A percentile compares a stretch with the other conserved stretches of the same genome.
These are phyloP conservation scores for Drechmeria coniospora DNA, from an alignment of 2,329 filamentous ascomycete genomes.

Conservation along the genomic window DNA sequence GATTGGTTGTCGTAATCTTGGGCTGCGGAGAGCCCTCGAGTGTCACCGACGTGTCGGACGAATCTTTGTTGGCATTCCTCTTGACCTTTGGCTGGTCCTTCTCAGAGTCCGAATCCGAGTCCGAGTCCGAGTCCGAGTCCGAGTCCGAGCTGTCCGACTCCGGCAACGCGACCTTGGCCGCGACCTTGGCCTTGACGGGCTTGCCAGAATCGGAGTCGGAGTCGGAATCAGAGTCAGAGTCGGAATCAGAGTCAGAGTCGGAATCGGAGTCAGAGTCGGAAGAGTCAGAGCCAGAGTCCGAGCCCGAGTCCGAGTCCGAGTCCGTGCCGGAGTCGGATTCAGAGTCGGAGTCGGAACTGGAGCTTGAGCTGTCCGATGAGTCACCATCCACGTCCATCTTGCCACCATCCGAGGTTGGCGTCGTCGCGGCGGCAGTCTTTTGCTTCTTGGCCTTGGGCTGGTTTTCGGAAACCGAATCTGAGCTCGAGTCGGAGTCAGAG, in stretches of 20 bases:
- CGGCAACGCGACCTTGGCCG: slow-evolving; percentile 25
- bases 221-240: slow-evolving; percentile 18
- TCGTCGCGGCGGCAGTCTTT: slow-evolving; percentile 18
- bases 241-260: slow-evolving; percentile 12
- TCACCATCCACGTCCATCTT: slow-evolving; percentile 11
- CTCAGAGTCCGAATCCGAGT: slow-evolving; percentile 18
- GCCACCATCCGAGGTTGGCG: slow-evolving; percentile 4
- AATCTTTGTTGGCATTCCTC: slow-evolving; percentile 9
- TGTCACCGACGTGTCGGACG: slow-evolving; percentile 33
- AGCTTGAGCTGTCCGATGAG: slow-evolving; percentile 19
- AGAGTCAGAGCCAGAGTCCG: too few species aligned
- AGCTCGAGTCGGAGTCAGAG: slow-evolving; percentile 18
- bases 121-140: slow-evolving; percentile 12
- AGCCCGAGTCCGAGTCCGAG: slow-evolving; percentile 7
- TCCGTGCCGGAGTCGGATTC: slow-evolving; percentile 17
- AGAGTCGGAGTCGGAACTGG: slow-evolving; percentile 23
- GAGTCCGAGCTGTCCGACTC: slow-evolving; percentile 23
- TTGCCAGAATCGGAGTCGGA: too few species aligned
- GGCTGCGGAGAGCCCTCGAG: slow-evolving; percentile 31
- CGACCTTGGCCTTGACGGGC: slow-evolving; percentile 18
- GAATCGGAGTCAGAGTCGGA: slow-evolving; percentile 15
- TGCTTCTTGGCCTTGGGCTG: slow-evolving; percentile 38
- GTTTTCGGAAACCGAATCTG: slow-evolving; percentile 28
- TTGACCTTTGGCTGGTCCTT: slow-evolving; percentile 12
- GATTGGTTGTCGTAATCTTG: slow-evolving; percentile 19